Conservation (phyloP, 345 rosid genomes). For the Hibiscus mutabilis region DNA sequence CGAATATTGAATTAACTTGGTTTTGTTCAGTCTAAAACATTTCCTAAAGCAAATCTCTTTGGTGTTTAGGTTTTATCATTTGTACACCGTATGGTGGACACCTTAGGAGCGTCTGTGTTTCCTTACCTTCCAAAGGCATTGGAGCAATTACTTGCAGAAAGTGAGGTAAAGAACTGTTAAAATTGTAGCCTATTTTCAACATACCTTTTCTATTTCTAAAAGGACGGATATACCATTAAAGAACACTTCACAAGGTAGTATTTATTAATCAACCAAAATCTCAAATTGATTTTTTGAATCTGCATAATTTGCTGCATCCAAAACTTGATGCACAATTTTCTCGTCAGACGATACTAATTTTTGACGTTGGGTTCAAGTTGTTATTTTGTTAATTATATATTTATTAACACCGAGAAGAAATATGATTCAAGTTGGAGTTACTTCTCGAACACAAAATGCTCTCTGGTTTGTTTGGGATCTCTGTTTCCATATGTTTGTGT, state of each 20-base stretch:
- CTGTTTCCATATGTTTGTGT: background rate
- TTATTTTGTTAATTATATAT: background rate
- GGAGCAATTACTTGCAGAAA: conserved; percentile 81
- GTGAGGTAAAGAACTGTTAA: conserved; percentile 52
- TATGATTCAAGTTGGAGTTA: background rate
- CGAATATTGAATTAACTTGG: conserved; percentile 6
- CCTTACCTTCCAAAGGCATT: conserved; percentile 93
- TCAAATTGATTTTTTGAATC: background rate
- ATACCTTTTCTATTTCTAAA: background rate
- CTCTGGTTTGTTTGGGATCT: background rate
- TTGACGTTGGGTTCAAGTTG: background rate
- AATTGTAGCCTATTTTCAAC: background rate
- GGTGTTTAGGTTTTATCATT: conserved; percentile 71
- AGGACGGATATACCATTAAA: background rate
- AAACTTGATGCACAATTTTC: background rate
- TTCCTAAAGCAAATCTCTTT: conserved; percentile 18
- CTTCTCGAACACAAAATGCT: background rate
- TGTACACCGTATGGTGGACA: conserved; percentile 97
- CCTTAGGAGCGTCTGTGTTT: conserved; percentile 81
- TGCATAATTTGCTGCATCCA: background rate
- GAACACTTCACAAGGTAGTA: background rate
- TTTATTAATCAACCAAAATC: background rate
- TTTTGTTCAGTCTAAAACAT: conserved; percentile 3
- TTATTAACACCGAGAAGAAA: background rate
- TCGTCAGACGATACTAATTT: background rate